Percentiles rank a stretch among this genome's conserved stretches.
Evolutionary conservation across 2,329 filamentous ascomycete species (phyloP).

Genomic region (Pleochaeta shiraiana): DNA sequence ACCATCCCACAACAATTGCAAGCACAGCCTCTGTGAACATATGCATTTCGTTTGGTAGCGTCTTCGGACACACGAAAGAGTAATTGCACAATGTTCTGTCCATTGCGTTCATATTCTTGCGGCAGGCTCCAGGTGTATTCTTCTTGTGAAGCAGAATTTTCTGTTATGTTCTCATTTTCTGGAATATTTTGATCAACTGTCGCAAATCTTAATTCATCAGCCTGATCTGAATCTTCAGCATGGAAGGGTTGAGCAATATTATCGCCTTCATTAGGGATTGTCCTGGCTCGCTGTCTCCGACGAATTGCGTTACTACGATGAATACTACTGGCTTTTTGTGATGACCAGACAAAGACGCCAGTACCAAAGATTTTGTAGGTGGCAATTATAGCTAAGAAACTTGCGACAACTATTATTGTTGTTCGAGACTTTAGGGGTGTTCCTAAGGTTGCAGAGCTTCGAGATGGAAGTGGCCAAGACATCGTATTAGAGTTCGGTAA

Average conservation of each 20-base stretch:
- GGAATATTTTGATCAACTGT: constrained; percentile 12
- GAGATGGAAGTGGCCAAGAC: constrained; percentile 14
- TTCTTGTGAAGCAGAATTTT: constrained; percentile 13
- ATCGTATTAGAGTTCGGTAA: neutral
- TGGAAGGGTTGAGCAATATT: constrained; percentile 7
- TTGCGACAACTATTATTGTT: constrained; percentile 32
- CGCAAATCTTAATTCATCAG: constrained; percentile 17
- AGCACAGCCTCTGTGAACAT: constrained; percentile 77
- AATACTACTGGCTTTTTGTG: constrained; percentile 19
- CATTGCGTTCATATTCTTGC: constrained; percentile 25
- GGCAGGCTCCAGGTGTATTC: constrained; percentile 12
- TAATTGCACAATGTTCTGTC: constrained; percentile 65
- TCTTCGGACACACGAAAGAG: constrained; percentile 89
- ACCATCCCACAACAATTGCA: constrained; percentile 78
- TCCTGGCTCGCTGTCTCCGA: constrained; percentile 21
- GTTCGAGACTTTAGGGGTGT: constrained; percentile 32
- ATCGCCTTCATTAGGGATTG: constrained; percentile 3
- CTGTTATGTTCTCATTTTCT: constrained; percentile 18
- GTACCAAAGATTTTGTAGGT: constrained; percentile 34
- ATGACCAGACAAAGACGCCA: constrained; percentile 16
- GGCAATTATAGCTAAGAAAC: constrained; percentile 32
- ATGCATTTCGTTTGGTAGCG: constrained; percentile 68
- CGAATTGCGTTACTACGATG: constrained; percentile 48
- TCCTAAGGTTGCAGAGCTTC: constrained; percentile 23
- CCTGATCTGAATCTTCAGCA: constrained; percentile 13